Evolutionary conservation across 768 basidiomycete genomes (phyloP).

Genomic region (Asterophora parasitica): DNA sequence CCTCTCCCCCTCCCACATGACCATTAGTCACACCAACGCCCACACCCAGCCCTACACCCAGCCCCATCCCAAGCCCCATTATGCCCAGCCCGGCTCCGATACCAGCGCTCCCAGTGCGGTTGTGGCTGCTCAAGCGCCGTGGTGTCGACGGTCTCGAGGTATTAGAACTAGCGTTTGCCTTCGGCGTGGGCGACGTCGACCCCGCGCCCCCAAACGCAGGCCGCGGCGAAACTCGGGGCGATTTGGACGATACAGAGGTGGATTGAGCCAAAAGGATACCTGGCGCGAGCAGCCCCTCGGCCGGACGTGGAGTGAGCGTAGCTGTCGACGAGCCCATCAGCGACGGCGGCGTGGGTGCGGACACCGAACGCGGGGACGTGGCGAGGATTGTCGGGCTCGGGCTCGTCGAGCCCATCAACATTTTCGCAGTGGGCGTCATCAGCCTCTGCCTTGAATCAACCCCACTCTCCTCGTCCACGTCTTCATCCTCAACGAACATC

Average conservation of each 20-base stretch:
- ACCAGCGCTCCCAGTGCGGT: conserved; percentile 7
- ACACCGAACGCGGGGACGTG: conserved; percentile 7
- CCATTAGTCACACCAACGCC: conserved; percentile 13
- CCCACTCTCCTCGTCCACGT: too few relatives aligned
- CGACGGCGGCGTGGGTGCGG: neutral
- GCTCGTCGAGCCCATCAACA: neutral
- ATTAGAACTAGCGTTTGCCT: neutral
- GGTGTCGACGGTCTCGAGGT: neutral
- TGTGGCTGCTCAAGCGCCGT: neutral
- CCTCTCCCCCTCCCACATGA: neutral
- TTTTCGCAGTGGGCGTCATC: conserved; percentile 4
- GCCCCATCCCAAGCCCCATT: conserved; percentile 23
- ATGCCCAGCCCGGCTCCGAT: conserved; percentile 20
- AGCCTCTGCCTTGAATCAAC: too few relatives aligned
- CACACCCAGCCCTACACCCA: conserved; percentile 20
- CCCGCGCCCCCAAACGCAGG: too few relatives aligned
- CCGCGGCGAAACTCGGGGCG: too few relatives aligned
- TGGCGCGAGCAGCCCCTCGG: too few relatives aligned
- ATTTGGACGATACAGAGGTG: too few relatives aligned
- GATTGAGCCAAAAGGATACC: too few relatives aligned
- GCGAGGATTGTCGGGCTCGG: neutral
- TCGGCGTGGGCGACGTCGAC: too few relatives aligned
- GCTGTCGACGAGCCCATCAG: neutral
- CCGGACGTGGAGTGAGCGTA: too few relatives aligned
- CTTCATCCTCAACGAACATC: conserved; percentile 21